Evolutionary conservation across 345 rosid genomes (phyloP), one percentile per base, ranked within the genome.

Genomic region (Arabis hirsuta): DNA sequence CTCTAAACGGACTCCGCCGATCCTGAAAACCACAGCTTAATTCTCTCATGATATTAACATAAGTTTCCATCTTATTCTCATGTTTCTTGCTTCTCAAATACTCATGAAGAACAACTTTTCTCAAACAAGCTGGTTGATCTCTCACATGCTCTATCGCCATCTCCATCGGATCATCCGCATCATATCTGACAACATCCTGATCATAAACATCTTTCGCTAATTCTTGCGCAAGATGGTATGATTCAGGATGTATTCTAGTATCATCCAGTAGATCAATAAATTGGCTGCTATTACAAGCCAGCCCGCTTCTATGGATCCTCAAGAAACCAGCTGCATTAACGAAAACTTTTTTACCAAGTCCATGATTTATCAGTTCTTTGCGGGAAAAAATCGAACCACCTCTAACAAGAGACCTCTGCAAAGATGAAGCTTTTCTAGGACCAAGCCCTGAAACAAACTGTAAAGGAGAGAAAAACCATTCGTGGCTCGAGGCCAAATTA

Each of bases 221-320:
- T 76, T 89, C 94, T 63, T 85, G 91, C 4, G 96, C 97, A 32
- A 85, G 86, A 29, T 73, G 64, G 73, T 86, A 91, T 59, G 96
- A 91, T 80, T 91, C 97, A 0, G 97, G 97, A 81, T 91, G 93
- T 70, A 91, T 89, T 78, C 97, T 81, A 3, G 97, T 91, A 71
- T 91, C 96, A 78, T 89, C 97, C 79, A 91, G 74, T 59, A 89
- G 74, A 75, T 89, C 96, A 57, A 89, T 85, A 64, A 82, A 89
- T 56, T 91, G 97, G 78, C 86, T 89, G 72, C 87, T 85, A 79
- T 82, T 86, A 58, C 89, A 90, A 39, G 93, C 96, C 68, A 80
- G 79, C 26, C 97, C 96, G 78, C 91, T 91, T 34, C 94, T 83
- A 10, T 91, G 86, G 34, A 91, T 84, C 14, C 97, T 88, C 72